Evolutionary conservation across 306 rosid genomes (phyloP).

Genomic region (Prosopis cineraria): DNA sequence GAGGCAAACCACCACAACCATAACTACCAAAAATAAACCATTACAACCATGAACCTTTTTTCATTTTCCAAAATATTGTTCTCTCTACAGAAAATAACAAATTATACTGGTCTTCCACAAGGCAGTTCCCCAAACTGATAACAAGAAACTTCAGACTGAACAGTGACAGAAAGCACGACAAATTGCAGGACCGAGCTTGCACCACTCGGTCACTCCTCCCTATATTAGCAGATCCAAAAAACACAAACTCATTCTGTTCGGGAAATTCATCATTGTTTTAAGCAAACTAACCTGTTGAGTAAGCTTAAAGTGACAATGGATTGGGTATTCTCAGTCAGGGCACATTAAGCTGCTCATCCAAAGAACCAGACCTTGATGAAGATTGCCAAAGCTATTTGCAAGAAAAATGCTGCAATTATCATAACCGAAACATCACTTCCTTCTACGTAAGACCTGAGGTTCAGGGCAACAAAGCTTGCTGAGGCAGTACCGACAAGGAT

Average conservation of each 20-base stretch:
- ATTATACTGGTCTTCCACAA: conserved; percentile 28
- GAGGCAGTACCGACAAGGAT: conserved; percentile 72
- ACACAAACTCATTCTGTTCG: conserved; percentile 32
- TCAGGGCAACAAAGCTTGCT: conserved; percentile 81
- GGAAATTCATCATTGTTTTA: conserved; percentile 19
- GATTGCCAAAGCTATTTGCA: conserved; percentile 89
- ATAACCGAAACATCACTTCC: conserved; percentile 63
- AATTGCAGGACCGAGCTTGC: conserved; percentile 2
- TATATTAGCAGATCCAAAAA: conserved; percentile 35
- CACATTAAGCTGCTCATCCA: conserved; percentile 53
- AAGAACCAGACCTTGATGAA: conserved; percentile 98
- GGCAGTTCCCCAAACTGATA: conserved; percentile 14
- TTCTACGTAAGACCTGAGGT: conserved; percentile 62
- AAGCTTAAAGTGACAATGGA: conserved; percentile 25
- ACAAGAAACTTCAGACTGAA: not conserved
- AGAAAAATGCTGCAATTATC: conserved; percentile 68
- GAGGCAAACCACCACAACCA: not conserved
- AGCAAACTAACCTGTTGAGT: conserved; percentile 17
- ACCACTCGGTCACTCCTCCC: not conserved
- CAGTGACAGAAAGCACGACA: conserved; percentile 22
- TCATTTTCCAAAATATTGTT: conserved; percentile 29
- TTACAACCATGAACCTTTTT: conserved; percentile 25
- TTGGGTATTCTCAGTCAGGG: conserved; percentile 19
- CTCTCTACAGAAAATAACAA: not conserved
- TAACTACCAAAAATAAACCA: not conserved